Base-by-base conservation (phyloP, 208 protist species). In the Herpetomonas tarakana region DNA sequence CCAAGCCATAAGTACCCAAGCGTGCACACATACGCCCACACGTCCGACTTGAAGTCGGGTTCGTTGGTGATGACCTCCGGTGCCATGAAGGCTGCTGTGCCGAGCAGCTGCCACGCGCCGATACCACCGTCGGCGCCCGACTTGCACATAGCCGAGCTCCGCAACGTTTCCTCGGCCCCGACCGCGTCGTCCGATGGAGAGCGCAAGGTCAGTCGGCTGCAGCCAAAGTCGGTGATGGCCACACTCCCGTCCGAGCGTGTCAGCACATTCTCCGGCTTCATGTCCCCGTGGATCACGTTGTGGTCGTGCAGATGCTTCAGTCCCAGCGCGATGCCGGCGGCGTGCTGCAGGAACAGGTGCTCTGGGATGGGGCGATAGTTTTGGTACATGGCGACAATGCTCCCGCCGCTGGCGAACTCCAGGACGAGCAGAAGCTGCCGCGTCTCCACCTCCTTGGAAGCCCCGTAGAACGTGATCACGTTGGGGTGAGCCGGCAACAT, bases 191-290 rank as follows among this genome's bases (percentile, higher is more conserved):
- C 24, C 6, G 4, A 4, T 24, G 44, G 16, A 12, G 6, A 35
- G 11, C 28, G 41, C 9, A 72, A 27, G 16, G 61, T 67, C 26
- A 80, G 67, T 45, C 81, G 64, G 54, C 81, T 88, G 75, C 77
- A 85, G 14, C 80, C 79, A 58, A 91, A 91, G 62, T 91, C 80
- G 22, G 64, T 84, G 52, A 91, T 71, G 11, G 75, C 81, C 30
- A 86, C 80, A 39, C 65, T 81, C 47, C 84, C 84, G 60, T 91
- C 76, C 0, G 84, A 82, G 25, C 76, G 69, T 29, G 75, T 81
- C 49, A 91, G 73, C 41, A 91, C 81, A 58, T 91, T 91, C 62
- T 85, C 74, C 26, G 84, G 77, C 45, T 85, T 86, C 57, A 91
- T 68, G 55, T 91, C 84, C 12, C 80, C 72, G 54, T 91, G 84